These are phyloP conservation scores for Pythium coloratum DNA, from an alignment of 352 stramenopile species.

Conservation along the genomic window DNA sequence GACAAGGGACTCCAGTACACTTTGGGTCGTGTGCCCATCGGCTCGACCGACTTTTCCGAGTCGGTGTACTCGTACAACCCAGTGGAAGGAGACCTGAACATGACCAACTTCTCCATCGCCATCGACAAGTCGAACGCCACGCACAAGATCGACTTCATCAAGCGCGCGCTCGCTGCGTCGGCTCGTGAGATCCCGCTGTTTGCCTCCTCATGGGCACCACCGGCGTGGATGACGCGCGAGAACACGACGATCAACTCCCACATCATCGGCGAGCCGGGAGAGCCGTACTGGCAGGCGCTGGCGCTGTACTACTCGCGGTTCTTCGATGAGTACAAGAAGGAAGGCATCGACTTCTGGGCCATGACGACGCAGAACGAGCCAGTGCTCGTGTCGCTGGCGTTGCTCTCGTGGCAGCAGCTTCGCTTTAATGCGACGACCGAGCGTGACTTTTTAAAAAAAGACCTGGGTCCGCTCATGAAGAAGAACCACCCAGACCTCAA, in stretches of 20 bases:
- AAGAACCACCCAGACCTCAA: constrained; percentile 54
- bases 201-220: constrained; percentile 79
- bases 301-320: constrained; percentile 87
- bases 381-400: constrained; percentile 37
- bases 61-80: constrained; percentile 88
- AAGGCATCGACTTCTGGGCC: constrained; percentile 75
- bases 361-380: constrained; percentile 89
- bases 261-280: constrained; percentile 55
- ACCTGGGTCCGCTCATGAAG: constrained; percentile 69
- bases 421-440: constrained; percentile 42
- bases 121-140: constrained; percentile 63
- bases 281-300: constrained; percentile 67
- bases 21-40: constrained; percentile 83
- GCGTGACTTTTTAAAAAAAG: constrained; percentile 72
- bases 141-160: constrained; percentile 76
- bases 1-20: constrained; percentile 82
- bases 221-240: constrained; percentile 85
- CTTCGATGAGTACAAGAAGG: constrained; percentile 72
- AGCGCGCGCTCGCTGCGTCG: constrained; percentile 47
- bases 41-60: constrained; percentile 85
- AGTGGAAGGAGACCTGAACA: constrained; percentile 69
- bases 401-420: constrained; percentile 58
- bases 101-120: constrained; percentile 82
- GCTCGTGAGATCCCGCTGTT: constrained; percentile 64
- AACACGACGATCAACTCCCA: constrained; percentile 59